Evolutionary conservation across 2,329 filamentous ascomycete species (phyloP), one percentile per base, ranked within the genome.

Genomic region (Ambrosiella cleistominuta): DNA sequence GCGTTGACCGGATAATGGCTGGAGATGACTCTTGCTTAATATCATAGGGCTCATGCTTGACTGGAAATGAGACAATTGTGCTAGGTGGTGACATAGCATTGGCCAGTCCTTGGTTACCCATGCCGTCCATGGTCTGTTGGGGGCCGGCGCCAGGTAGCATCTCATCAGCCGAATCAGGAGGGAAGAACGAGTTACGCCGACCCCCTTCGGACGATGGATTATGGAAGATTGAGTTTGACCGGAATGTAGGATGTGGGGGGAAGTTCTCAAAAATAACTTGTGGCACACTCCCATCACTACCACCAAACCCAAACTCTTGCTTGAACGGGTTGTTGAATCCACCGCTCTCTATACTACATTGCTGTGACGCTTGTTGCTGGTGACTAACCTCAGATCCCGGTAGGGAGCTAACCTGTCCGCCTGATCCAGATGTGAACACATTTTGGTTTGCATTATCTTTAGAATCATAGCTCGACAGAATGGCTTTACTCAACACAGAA

Each of bases 391-490:
- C 73, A 7, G 71, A 74, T 40, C 62, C 64, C 0, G 72, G 69
- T 6, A 75, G 74, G 0, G 76, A 77, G 61, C 70, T 74, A 70
- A 69, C 57, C 77, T 69, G 61, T 74, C 64, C 60, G 78, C 66
- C 61, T 13, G 78, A 69, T 61, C 76, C 68, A 60, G 79, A 69
- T 58, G 79, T 68, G 56, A 71, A 68, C 2, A 66, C 64, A 59
- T 67, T 71, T 6, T 66, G 65, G 27, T 63, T 66, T 39, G 66
- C 69, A 49, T 49, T 54, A 38, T 77, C 72, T 27, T 75, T 74
- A 7, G 73, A 79, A 62, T 90, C 84, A 69, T 95, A 98, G 64
- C 88, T 89, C 67, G 88, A 89, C 65, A 97, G 74, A 65, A 90
- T 95, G 11, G 90, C 89, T 60, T 79, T 81, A 53, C 91, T 84